A percentile compares a stretch with the other conserved stretches of the same genome.
Conservation (phyloP, 2,329 filamentous ascomycete genomes). For the Claviceps digitariae region DNA sequence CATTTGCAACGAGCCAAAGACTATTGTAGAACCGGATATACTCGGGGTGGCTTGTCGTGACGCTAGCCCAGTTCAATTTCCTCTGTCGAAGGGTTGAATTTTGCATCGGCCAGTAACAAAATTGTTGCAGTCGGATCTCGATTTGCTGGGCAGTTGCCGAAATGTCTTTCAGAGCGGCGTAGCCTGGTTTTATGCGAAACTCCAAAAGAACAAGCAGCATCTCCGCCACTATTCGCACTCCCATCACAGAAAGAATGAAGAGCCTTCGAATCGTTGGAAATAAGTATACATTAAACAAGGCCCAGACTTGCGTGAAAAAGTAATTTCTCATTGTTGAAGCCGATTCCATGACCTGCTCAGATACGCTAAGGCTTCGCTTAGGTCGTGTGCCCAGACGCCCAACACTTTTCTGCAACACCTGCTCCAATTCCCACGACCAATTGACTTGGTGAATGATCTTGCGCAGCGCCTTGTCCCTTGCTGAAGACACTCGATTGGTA, state of each 20-base stretch:
- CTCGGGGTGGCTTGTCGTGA: conserved; percentile 88
- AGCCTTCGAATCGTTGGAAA: conserved; percentile 60
- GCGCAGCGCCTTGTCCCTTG: conserved; percentile 68
- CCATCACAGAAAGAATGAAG: conserved; percentile 68
- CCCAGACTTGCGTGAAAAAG: conserved; percentile 53
- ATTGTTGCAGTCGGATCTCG: conserved; percentile 92
- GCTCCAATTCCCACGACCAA: conserved; percentile 82
- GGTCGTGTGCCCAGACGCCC: conserved; percentile 68
- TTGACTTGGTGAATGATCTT: conserved; percentile 89
- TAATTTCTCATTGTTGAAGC: conserved; percentile 76
- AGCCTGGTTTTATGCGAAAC: conserved; percentile 66
- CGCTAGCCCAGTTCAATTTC: conserved; percentile 87
- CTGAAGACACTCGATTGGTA: conserved; percentile 57
- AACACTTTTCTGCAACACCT: conserved; percentile 77
- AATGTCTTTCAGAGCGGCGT: conserved; percentile 82
- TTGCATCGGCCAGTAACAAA: conserved; percentile 98
- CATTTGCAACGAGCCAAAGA: conserved; percentile 94
- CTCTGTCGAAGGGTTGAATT: conserved; percentile 82
- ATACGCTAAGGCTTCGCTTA: conserved; percentile 79
- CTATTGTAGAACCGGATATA: conserved; percentile 99
- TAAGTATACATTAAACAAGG: conserved; percentile 58
- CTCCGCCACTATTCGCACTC: conserved; percentile 71
- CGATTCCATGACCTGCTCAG: conserved; percentile 86
- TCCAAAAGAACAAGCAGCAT: conserved; percentile 66
- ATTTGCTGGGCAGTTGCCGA: conserved; percentile 95